phyloP scores from a whole-genome alignment of 2,329 filamentous ascomycete genomes.

The Penicillium frequentans region DNA sequence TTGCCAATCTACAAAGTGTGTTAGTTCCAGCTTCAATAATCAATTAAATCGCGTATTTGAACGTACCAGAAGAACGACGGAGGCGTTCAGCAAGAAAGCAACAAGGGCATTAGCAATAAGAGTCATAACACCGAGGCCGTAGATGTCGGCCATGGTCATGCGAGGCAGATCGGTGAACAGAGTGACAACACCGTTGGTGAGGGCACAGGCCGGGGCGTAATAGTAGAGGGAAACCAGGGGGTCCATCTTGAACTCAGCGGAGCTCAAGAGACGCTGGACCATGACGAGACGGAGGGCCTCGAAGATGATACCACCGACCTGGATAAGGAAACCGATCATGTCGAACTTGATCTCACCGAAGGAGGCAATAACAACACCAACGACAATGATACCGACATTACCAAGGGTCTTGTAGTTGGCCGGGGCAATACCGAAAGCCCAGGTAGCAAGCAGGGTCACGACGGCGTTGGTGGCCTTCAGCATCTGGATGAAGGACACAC shows the following conservation, averaged over 20 bases:
- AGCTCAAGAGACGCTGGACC: conserved; percentile 76
- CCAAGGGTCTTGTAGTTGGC: conserved; percentile 81
- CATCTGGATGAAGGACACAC: conserved; percentile 98
- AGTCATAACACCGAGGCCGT: conserved; percentile 62
- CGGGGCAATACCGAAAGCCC: conserved; percentile 78
- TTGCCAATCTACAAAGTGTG: conserved; percentile 66
- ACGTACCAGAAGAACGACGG: conserved; percentile 76
- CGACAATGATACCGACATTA: conserved; percentile 89
- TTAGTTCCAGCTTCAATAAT: not conserved
- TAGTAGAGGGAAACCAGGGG: conserved; percentile 85
- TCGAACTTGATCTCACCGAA: conserved; percentile 91
- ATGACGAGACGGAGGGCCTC: conserved; percentile 78
- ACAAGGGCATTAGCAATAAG: conserved; percentile 70
- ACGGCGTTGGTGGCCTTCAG: conserved; percentile 97
- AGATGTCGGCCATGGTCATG: conserved; percentile 73
- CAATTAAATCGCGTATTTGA: not conserved
- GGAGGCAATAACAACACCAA: conserved; percentile 91
- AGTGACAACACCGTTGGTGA: conserved; percentile 71
- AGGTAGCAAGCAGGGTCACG: conserved; percentile 83
- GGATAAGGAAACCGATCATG: conserved; percentile 61
- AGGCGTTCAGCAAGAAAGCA: conserved; percentile 76
- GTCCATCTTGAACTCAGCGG: conserved; percentile 78
- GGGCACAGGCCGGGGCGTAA: conserved; percentile 76
- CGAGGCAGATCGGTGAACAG: conserved; percentile 63
- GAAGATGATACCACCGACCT: conserved; percentile 71